These are phyloP conservation scores for Ophiostoma populinum DNA, from an alignment of 2,329 filamentous ascomycete genomes.

Conservation along the genomic window DNA sequence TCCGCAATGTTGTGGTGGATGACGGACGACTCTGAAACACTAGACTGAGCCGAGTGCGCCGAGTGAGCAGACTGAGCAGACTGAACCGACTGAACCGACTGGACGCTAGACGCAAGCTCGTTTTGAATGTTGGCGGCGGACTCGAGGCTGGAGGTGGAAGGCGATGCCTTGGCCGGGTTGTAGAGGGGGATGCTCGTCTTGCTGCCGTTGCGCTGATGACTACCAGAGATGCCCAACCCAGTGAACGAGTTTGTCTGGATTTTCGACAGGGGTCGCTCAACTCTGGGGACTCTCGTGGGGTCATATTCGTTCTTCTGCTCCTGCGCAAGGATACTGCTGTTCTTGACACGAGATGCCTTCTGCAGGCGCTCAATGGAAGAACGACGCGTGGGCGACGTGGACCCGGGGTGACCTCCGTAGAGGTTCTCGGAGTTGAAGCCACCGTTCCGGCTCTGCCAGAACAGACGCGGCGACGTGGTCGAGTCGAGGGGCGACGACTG, in stretches of 20 bases:
- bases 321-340: slow-evolving; percentile 90
- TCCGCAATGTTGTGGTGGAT: slow-evolving; percentile 3
- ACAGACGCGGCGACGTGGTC: slow-evolving; percentile 61
- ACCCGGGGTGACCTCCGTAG: slow-evolving; percentile 39
- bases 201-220: slow-evolving; percentile 38
- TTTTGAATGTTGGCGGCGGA: not conserved
- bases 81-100: slow-evolving; percentile 1
- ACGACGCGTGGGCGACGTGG: slow-evolving; percentile 58
- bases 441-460: slow-evolving; percentile 66
- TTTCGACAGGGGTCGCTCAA: slow-evolving; percentile 69
- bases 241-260: slow-evolving; percentile 56
- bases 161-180: slow-evolving; percentile 31
- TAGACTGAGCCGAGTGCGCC: not conserved
- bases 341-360: slow-evolving; percentile 87
- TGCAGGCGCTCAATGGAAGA: slow-evolving; percentile 93
- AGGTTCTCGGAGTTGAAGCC: slow-evolving; percentile 59
- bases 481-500: slow-evolving; percentile 62
- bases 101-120: slow-evolving; percentile 5
- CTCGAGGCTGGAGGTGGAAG: slow-evolving; percentile 14
- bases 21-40: not conserved
- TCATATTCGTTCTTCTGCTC: slow-evolving; percentile 91
- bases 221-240: slow-evolving; percentile 36
- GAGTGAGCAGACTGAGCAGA: not conserved
- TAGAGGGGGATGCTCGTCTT: slow-evolving; percentile 41
- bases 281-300: slow-evolving; percentile 54